These are phyloP conservation scores for Fusarium equiseti DNA, from an alignment of 2,329 filamentous ascomycete species.

Conservation along the genomic window DNA sequence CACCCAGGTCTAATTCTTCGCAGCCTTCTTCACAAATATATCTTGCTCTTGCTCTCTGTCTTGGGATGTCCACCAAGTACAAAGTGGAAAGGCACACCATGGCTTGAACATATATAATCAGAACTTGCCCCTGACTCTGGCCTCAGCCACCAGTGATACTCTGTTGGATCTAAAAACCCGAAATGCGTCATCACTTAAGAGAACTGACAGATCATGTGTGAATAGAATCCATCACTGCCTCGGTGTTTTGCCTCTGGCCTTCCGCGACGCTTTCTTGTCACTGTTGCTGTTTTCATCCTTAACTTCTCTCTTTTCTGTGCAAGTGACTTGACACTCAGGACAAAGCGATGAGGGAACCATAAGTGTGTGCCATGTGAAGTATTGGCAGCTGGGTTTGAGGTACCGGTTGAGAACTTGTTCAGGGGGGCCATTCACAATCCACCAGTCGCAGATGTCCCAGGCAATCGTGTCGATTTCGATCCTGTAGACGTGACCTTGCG, in stretches of 20 bases:
- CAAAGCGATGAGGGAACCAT: constrained; percentile 33
- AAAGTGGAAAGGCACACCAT: background rate
- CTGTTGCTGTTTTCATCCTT: background rate
- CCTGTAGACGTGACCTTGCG: constrained; percentile 36
- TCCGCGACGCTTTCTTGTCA: constrained; percentile 14
- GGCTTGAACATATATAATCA: background rate
- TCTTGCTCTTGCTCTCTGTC: background rate
- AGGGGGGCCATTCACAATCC: constrained; percentile 44
- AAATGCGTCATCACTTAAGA: background rate
- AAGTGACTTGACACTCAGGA: constrained; percentile 30
- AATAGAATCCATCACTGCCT: background rate
- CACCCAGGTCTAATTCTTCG: background rate
- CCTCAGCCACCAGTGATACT: background rate
- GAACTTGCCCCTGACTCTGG: background rate
- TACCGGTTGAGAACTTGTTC: constrained; percentile 47
- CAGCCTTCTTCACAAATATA: background rate
- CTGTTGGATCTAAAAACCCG: background rate
- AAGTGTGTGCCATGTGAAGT: constrained; percentile 42
- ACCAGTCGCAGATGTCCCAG: constrained; percentile 47
- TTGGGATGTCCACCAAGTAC: background rate
- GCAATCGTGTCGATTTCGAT: constrained; percentile 41
- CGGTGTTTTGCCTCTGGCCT: background rate
- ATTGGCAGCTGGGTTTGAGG: constrained; percentile 42
- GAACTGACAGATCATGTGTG: background rate
- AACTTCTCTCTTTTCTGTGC: constrained; percentile 6